Percentiles rank a stretch among this genome's conserved stretches.
phyloP scores from a whole-genome alignment of 176 grass and related monocot genomes.

The Hsuehochloa calcarea region DNA sequence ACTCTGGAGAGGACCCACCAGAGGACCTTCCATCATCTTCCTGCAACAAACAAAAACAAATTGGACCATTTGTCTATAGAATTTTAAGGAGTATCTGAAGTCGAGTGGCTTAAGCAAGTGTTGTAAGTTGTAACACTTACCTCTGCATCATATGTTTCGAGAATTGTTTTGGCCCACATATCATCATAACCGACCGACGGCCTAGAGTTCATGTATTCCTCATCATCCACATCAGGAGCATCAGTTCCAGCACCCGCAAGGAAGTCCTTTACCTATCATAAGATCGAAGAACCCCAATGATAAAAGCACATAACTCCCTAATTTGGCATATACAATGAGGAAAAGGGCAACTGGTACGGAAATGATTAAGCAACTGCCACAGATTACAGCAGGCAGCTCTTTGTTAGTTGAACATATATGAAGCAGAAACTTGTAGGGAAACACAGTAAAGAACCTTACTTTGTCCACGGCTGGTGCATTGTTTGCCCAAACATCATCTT shows the following conservation, averaged over 20 bases:
- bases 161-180: constrained; percentile 99
- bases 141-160: constrained; percentile 87
- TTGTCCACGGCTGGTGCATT: constrained; percentile 93
- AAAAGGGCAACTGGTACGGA: constrained; percentile 14
- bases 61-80: constrained; percentile 2
- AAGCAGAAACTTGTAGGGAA: constrained; percentile 3
- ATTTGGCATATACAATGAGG: constrained; percentile 13
- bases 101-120: constrained; percentile 11
- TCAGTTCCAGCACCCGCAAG: constrained; percentile 98
- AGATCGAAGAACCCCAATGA: constrained; percentile 12
- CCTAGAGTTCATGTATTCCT: constrained; percentile 89
- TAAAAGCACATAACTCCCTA: constrained; percentile 2
- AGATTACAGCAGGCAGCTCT: background rate
- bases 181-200: constrained; percentile 95
- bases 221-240: constrained; percentile 99
- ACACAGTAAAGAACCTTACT: constrained; percentile 45
- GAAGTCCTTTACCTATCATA: constrained; percentile 91
- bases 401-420: constrained; percentile 5
- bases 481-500: constrained; percentile 79
- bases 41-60: constrained; percentile 49
- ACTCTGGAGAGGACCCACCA: constrained; percentile 89
- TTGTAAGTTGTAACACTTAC: constrained; percentile 47
- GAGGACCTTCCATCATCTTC: constrained; percentile 96
- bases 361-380: constrained; percentile 11
- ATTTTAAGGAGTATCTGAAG: constrained; percentile 1